Conservation (phyloP, 129 eudicot genomes). For the Smallanthus sonchifolius region DNA sequence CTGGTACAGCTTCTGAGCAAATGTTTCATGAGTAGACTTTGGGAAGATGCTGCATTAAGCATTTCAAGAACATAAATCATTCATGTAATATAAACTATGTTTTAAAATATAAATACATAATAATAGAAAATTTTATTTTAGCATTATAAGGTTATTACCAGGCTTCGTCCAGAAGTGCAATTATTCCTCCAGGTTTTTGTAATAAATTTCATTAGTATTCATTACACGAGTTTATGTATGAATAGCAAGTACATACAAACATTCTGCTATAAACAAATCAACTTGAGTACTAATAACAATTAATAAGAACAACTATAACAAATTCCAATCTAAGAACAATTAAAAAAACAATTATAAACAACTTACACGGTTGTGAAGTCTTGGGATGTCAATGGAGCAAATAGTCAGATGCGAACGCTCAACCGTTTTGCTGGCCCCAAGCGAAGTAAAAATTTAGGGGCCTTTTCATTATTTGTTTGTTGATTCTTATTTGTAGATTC, state of each 20-base stretch:
- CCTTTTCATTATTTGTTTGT: too few relatives aligned
- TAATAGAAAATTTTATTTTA: background rate
- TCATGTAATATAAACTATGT: background rate
- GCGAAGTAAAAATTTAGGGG: too few relatives aligned
- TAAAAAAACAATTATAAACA: too few relatives aligned
- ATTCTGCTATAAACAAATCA: too few relatives aligned
- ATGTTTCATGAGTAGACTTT: constrained; percentile 95
- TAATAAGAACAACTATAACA: too few relatives aligned
- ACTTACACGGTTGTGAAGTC: too few relatives aligned
- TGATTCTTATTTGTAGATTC: too few relatives aligned
- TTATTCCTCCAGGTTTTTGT: constrained; percentile 99
- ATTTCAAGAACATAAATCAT: background rate
- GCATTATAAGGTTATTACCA: constrained; percentile 54
- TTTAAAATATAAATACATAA: background rate
- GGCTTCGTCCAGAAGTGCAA: constrained; percentile 97
- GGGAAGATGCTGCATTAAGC: constrained; percentile 91
- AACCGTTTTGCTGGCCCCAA: too few relatives aligned
- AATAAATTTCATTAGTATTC: constrained; percentile 16
- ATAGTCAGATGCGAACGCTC: too few relatives aligned
- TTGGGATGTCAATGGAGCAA: too few relatives aligned
- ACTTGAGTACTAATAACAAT: too few relatives aligned
- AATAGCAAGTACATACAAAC: background rate
- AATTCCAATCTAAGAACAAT: too few relatives aligned
- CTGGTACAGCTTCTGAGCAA: constrained; percentile 93
- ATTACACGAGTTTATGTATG: background rate